phyloP scores from a whole-genome alignment of 495 filamentous ascomycete species.

The Hypoxylon fuscum region DNA sequence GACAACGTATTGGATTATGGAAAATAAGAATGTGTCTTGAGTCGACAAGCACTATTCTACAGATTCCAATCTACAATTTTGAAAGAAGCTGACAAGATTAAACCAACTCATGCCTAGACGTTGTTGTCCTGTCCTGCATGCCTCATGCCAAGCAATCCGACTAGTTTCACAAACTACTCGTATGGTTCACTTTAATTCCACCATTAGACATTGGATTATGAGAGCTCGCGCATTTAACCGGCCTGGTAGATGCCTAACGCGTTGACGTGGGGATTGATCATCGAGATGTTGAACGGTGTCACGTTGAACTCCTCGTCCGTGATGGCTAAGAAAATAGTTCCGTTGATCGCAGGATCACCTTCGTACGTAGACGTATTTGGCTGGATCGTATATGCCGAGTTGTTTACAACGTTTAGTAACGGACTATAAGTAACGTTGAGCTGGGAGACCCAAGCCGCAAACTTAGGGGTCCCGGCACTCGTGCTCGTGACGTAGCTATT shows the following conservation, averaged over 20 bases:
- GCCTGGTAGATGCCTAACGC: constrained; percentile 82
- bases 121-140: no score
- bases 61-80: no score
- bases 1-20: no score
- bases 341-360: constrained; percentile 76
- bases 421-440: constrained; percentile 85
- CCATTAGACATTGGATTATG: background rate
- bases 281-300: constrained; percentile 78
- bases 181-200: no score
- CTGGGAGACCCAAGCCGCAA: constrained; percentile 82
- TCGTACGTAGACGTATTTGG: constrained; percentile 69
- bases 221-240: constrained; percentile 61
- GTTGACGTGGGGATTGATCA: constrained; percentile 79
- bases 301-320: constrained; percentile 74
- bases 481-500: constrained; percentile 77
- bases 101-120: no score
- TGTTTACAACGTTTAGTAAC: constrained; percentile 62
- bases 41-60: no score
- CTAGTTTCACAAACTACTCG: no score
- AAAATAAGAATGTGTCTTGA: no score
- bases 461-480: constrained; percentile 66
- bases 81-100: no score
- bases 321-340: constrained; percentile 80
- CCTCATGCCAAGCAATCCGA: no score
- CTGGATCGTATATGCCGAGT: constrained; percentile 73